These are phyloP conservation scores for Gossypium thurberi DNA, from an alignment of 345 rosid species.

Conservation along the genomic window DNA sequence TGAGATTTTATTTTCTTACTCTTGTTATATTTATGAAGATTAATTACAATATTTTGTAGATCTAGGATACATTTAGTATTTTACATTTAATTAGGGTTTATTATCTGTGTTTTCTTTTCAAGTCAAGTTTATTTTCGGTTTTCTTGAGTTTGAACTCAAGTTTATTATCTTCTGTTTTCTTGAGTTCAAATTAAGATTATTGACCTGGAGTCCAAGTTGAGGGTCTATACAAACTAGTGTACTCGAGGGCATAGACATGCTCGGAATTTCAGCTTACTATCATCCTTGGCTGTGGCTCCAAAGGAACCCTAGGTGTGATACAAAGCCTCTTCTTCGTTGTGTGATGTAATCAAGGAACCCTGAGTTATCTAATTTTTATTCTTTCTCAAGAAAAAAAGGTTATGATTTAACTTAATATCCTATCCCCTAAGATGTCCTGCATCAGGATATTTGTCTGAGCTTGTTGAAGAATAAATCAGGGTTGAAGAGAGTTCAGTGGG, in stretches of 20 bases:
- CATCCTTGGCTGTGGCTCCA: neutral
- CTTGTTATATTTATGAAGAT: neutral
- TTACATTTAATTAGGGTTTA: neutral
- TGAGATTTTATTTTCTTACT: neutral
- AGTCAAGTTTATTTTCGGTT: neutral
- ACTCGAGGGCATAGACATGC: neutral
- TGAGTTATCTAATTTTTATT: neutral
- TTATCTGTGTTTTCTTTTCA: neutral
- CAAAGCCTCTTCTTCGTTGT: neutral
- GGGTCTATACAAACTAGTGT: neutral
- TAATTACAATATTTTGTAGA: neutral
- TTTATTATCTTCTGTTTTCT: neutral
- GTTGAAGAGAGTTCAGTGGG: too few species aligned
- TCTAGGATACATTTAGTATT: neutral
- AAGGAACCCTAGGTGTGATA: neutral
- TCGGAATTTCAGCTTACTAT: neutral
- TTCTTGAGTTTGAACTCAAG: neutral
- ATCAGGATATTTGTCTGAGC: neutral
- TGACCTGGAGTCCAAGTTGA: neutral
- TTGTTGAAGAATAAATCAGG: neutral
- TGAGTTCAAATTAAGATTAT: neutral
- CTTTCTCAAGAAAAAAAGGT: neutral
- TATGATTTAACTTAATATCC: neutral
- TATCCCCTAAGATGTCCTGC: neutral
- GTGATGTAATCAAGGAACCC: neutral